Percentiles rank a stretch among this genome's conserved stretches.
These are phyloP conservation scores for Microbotryomycetes sp. DNA, from an alignment of 1,284 basidiomycete genomes.

Conservation along the genomic window DNA sequence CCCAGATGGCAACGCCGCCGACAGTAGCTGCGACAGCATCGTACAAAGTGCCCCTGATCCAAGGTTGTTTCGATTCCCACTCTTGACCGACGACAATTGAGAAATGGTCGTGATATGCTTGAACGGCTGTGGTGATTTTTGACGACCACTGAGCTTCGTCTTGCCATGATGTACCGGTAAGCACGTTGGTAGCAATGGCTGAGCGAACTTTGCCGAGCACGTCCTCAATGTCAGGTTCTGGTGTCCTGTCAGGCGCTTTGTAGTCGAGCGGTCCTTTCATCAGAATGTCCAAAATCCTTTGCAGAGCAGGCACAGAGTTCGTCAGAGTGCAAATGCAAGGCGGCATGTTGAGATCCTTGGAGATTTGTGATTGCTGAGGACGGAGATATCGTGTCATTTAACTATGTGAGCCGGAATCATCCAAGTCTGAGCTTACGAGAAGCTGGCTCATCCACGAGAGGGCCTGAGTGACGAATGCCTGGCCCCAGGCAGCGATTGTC, in stretches of 20 bases:
- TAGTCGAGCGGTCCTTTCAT: background rate
- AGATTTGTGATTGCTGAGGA: background rate
- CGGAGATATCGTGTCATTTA: background rate
- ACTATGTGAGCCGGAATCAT: background rate
- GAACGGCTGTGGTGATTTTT: background rate
- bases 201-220: background rate
- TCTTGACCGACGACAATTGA: background rate
- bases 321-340: background rate
- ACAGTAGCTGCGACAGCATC: background rate
- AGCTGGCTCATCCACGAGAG: background rate
- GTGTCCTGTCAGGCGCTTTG: background rate
- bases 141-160: background rate
- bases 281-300: background rate
- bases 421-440: background rate
- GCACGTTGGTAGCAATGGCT: background rate
- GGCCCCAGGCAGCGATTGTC: background rate
- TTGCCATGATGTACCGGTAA: background rate
- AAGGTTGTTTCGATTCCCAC: background rate
- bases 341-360: background rate
- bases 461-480: background rate
- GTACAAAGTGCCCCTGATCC: background rate
- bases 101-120: background rate
- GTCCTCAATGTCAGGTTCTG: background rate
- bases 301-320: background rate
- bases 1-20: background rate